Conservation (phyloP, 805 yeast species). For the Cyberlindnera euphorbiae region DNA sequence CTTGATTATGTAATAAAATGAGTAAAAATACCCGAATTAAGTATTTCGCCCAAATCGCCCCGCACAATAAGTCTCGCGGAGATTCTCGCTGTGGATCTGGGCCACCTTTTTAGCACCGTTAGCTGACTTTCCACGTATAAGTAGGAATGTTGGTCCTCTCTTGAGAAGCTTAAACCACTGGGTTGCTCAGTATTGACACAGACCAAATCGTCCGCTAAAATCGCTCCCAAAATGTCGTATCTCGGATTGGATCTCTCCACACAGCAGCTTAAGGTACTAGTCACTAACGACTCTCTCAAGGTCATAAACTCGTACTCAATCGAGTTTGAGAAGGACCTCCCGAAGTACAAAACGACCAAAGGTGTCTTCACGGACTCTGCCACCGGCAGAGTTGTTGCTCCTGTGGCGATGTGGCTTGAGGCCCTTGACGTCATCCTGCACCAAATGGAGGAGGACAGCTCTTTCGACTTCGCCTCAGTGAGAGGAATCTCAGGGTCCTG, state of each 20-base stretch:
- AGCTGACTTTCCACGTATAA: too few species aligned
- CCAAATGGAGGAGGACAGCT: constrained; percentile 39
- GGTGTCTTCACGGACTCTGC: constrained; percentile 61
- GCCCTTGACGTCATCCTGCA: constrained; percentile 64
- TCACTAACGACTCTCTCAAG: constrained; percentile 48
- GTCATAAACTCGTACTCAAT: constrained; percentile 56
- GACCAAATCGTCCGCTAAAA: too few species aligned
- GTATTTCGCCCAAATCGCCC: too few species aligned
- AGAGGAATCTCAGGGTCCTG: constrained; percentile 77
- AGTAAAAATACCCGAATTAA: too few species aligned
- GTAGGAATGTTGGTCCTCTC: neutral
- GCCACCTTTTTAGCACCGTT: too few species aligned
- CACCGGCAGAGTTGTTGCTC: constrained; percentile 64
- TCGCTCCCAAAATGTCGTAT: constrained; percentile 12
- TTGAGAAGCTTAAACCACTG: neutral
- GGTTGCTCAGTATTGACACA: too few species aligned
- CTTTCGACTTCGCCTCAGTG: constrained; percentile 56
- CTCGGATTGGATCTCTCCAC: constrained; percentile 87
- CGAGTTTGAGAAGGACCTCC: constrained; percentile 65
- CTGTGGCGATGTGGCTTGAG: constrained; percentile 88
- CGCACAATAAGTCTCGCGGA: constrained; percentile 1
- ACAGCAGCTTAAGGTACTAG: constrained; percentile 78
- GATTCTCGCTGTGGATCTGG: constrained; percentile 1
- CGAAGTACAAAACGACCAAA: constrained; percentile 58
- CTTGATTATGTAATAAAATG: too few species aligned